A percentile compares a stretch with the other conserved stretches of the same genome.
Evolutionary conservation across 1,284 basidiomycete species (phyloP).

Genomic region (Apiotrichum montevideense): DNA sequence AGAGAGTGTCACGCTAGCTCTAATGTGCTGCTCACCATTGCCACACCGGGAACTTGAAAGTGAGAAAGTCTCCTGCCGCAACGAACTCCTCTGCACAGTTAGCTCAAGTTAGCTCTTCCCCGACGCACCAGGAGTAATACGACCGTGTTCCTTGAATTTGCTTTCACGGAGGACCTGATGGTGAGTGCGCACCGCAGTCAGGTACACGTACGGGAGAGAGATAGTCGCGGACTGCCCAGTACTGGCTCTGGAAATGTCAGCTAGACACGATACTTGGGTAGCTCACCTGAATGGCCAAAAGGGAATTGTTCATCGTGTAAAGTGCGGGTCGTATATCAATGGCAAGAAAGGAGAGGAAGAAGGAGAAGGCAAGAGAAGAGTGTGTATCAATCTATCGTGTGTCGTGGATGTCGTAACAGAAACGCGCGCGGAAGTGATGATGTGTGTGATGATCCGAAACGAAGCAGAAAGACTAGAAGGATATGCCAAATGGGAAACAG

Average conservation of each 20-base stretch:
- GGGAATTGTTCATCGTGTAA: constrained; percentile 40
- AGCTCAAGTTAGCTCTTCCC: not conserved
- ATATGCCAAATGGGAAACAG: too few relatives aligned
- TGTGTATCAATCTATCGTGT: too few relatives aligned
- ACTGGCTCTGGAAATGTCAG: constrained; percentile 61
- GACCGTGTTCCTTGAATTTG: constrained; percentile 97
- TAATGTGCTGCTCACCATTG: constrained; percentile 59
- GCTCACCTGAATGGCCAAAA: constrained; percentile 46
- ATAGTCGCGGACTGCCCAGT: constrained; percentile 93
- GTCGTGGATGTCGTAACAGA: too few relatives aligned
- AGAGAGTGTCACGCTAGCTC: not conserved
- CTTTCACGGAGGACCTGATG: constrained; percentile 85
- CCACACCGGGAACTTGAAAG: constrained; percentile 96
- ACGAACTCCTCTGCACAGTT: constrained; percentile 77
- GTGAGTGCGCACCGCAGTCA: not conserved
- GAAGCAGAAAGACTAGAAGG: too few relatives aligned
- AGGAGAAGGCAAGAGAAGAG: too few relatives aligned
- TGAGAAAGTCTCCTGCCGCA: constrained; percentile 86
- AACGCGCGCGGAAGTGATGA: too few relatives aligned
- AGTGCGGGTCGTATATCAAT: too few relatives aligned
- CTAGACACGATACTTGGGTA: not conserved
- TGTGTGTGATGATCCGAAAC: too few relatives aligned
- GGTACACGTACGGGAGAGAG: constrained; percentile 68
- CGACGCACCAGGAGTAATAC: constrained; percentile 82
- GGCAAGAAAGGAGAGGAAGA: too few relatives aligned